Evolutionary conservation across 768 basidiomycete species (phyloP).

Genomic region (Podaxis pistillaris): DNA sequence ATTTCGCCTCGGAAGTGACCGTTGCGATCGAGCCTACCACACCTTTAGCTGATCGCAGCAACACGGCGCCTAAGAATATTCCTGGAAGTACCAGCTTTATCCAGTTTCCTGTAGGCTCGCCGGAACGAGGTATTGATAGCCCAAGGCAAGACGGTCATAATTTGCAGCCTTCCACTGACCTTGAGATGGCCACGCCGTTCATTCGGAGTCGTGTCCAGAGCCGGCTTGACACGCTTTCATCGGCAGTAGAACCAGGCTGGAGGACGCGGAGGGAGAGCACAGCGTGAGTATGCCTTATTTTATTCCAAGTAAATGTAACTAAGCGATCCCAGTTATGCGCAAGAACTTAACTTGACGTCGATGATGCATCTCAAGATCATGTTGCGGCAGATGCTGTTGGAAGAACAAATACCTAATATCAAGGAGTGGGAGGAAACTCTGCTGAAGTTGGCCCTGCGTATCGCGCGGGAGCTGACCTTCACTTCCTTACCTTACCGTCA

Average conservation of each 20-base stretch:
- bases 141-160: constrained; percentile 13
- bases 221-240: constrained; percentile 54
- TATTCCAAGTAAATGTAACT: constrained; percentile 13
- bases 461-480: constrained; percentile 84
- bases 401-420: constrained; percentile 78
- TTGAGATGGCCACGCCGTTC: constrained; percentile 73
- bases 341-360: constrained; percentile 81
- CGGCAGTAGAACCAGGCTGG: constrained; percentile 71
- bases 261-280: constrained; percentile 86
- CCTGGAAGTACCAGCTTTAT: constrained; percentile 66
- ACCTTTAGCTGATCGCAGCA: constrained; percentile 45
- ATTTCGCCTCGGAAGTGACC: constrained; percentile 31
- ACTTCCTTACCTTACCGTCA: constrained; percentile 66
- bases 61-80: constrained; percentile 48
- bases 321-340: constrained; percentile 57
- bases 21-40: constrained; percentile 38
- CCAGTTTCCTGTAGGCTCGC: constrained; percentile 78
- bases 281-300: constrained; percentile 54
- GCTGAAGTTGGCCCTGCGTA: constrained; percentile 76
- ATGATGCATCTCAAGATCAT: constrained; percentile 89
- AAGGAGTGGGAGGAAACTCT: constrained; percentile 88
- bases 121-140: constrained; percentile 43
- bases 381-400: constrained; percentile 86
- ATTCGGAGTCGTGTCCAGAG: constrained; percentile 85
- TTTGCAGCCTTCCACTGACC: constrained; percentile 72